These are phyloP conservation scores for Neurospora pannonica DNA, from an alignment of 495 filamentous ascomycete genomes.

Conservation along the genomic window DNA sequence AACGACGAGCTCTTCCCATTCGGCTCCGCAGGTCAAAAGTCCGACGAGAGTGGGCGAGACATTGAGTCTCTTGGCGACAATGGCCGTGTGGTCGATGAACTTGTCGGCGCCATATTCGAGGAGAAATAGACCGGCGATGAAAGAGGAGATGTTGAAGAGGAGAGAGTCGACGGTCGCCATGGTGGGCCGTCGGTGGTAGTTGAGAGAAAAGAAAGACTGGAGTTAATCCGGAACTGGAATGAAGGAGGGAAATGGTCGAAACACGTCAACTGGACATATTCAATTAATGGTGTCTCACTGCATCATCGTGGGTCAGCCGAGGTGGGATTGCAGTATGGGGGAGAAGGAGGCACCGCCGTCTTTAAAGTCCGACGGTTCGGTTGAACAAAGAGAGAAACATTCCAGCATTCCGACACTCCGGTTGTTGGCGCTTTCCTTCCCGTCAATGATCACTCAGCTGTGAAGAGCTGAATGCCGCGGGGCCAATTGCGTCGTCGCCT, in stretches of 20 bases:
- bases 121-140: slow-evolving; percentile 31
- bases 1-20: slow-evolving; percentile 53
- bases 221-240: background rate
- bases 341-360: background rate
- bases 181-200: background rate
- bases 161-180: slow-evolving; percentile 19
- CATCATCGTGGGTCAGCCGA: background rate
- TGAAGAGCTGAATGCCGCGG: background rate
- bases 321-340: background rate
- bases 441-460: background rate
- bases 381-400: background rate
- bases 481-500: background rate
- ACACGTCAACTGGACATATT: background rate
- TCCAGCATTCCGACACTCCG: background rate
- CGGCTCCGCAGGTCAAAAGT: slow-evolving; percentile 45
- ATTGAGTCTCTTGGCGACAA: slow-evolving; percentile 36
- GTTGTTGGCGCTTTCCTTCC: background rate
- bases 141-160: slow-evolving; percentile 24
- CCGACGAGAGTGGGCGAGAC: slow-evolving; percentile 41
- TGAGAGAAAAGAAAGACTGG: background rate
- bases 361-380: background rate
- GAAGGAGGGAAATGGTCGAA: background rate
- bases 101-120: slow-evolving; percentile 37
- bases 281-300: background rate
- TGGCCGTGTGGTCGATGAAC: slow-evolving; percentile 45